These are phyloP conservation scores for Daphne laureola DNA, from an alignment of 441 rosid species.

Conservation along the genomic window DNA sequence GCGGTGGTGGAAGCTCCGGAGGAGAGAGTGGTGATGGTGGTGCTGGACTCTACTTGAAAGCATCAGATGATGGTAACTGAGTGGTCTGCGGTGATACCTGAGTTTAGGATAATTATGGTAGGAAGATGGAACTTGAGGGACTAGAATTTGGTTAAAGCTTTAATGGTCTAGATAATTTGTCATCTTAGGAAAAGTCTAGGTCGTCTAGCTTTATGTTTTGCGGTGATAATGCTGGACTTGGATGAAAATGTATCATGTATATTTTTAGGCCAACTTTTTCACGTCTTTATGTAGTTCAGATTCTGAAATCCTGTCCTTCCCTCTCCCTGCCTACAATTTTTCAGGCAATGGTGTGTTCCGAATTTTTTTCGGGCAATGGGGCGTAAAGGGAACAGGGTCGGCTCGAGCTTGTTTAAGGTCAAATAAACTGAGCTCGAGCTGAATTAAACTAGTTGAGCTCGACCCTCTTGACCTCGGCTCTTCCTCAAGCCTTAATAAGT, in stretches of 20 bases:
- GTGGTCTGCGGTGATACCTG: slow-evolving; percentile 12
- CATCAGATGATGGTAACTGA: slow-evolving; percentile 71
- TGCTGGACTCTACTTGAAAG: slow-evolving; percentile 81
- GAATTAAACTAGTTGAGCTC: no score
- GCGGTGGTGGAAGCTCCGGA: slow-evolving; percentile 66
- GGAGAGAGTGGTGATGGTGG: slow-evolving; percentile 66
- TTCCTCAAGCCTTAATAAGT: no score
- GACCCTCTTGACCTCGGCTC: no score
- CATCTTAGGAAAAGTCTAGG: slow-evolving; percentile 15
- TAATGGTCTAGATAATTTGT: slow-evolving; percentile 12
- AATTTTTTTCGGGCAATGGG: no score
- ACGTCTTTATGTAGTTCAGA: no score
- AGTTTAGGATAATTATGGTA: slow-evolving; percentile 19
- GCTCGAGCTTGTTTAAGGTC: no score
- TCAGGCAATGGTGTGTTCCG: no score
- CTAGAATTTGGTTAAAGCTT: slow-evolving; percentile 7
- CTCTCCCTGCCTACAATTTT: no score
- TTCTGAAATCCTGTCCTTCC: no score
- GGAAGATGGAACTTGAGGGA: slow-evolving; percentile 12
- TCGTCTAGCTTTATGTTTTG: slow-evolving; percentile 19
- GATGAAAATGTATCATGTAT: slow-evolving; percentile 31
- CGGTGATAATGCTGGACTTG: slow-evolving; percentile 18
- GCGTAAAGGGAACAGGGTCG: no score
- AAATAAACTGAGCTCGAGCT: no score
- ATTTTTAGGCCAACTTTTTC: slow-evolving; percentile 27